These are phyloP conservation scores for Chaetomium globosum DNA, from an alignment of 2,329 filamentous ascomycete species.

Conservation along the genomic window DNA sequence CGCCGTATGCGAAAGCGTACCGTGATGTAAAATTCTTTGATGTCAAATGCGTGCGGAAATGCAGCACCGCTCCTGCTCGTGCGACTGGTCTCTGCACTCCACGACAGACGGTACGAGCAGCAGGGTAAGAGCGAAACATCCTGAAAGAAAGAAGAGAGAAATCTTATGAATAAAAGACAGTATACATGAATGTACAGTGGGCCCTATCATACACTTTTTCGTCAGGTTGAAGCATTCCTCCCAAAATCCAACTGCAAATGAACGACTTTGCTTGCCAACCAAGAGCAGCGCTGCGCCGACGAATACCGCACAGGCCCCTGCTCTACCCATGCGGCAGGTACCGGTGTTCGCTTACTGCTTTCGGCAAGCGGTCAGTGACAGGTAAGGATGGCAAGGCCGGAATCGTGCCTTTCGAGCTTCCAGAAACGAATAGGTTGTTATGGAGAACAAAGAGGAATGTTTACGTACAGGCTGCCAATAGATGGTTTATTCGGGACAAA, in stretches of 20 bases:
- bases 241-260: slow-evolving; percentile 15
- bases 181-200: slow-evolving; percentile 30
- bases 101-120: slow-evolving; percentile 31
- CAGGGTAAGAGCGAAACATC: slow-evolving; percentile 35
- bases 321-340: slow-evolving; percentile 12
- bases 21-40: slow-evolving; percentile 33
- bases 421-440: not conserved
- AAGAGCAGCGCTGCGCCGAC: slow-evolving; percentile 4
- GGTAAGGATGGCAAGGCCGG: not conserved
- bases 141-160: slow-evolving; percentile 21
- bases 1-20: slow-evolving; percentile 24
- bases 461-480: not conserved
- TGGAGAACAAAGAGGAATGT: slow-evolving; percentile 6
- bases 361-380: slow-evolving; percentile 30
- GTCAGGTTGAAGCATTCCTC: slow-evolving; percentile 20
- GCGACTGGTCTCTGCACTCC: slow-evolving; percentile 30
- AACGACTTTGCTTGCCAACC: not conserved
- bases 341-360: slow-evolving; percentile 20
- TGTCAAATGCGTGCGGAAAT: slow-evolving; percentile 18
- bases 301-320: slow-evolving; percentile 12
- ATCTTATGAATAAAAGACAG: slow-evolving; percentile 24
- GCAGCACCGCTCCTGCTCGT: slow-evolving; percentile 22
- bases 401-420: slow-evolving; percentile 9
- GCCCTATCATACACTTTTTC: slow-evolving; percentile 35
- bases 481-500: not conserved